Percentiles rank a stretch among this genome's conserved stretches.
phyloP scores from a whole-genome alignment of 1,284 basidiomycete genomes.

The Leccinum subrobustum region DNA sequence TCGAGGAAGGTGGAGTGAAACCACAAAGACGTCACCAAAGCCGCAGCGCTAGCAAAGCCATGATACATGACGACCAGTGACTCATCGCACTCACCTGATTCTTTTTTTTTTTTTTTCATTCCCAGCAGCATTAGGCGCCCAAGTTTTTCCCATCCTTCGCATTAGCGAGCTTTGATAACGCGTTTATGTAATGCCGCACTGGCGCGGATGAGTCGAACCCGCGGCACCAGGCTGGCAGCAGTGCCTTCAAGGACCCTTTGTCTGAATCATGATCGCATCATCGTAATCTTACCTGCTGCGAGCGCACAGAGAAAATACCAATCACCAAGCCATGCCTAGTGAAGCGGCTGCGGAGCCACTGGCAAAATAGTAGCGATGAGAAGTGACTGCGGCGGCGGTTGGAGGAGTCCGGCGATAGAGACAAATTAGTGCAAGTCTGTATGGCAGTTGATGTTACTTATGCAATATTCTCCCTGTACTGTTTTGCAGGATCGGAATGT shows the following conservation, averaged over 20 bases:
- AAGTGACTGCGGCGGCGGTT: too few species aligned
- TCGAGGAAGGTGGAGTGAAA: not conserved
- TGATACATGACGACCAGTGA: too few species aligned
- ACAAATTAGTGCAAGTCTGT: too few species aligned
- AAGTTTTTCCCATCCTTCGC: not conserved
- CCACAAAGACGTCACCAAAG: not conserved
- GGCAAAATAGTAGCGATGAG: too few species aligned
- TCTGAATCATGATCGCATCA: not conserved
- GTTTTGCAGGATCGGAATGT: too few species aligned
- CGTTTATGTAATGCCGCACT: not conserved
- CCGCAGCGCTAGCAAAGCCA: not conserved
- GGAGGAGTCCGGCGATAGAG: too few species aligned
- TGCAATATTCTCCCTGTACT: too few species aligned
- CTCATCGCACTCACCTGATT: not conserved
- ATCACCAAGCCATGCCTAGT: too few species aligned
- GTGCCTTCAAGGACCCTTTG: not conserved
- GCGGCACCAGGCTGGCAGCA: not conserved
- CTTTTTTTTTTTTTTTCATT: not conserved
- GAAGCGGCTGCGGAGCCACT: too few species aligned
- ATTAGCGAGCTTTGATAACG: not conserved
- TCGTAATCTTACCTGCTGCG: not conserved
- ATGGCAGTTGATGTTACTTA: too few species aligned
- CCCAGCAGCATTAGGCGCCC: not conserved
- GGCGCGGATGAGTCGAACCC: not conserved
- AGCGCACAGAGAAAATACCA: too few species aligned